A percentile compares a stretch with the other conserved stretches of the same genome.
Conservation (phyloP, 2,329 filamentous ascomycete species). For the Clarireedia hainanense region DNA sequence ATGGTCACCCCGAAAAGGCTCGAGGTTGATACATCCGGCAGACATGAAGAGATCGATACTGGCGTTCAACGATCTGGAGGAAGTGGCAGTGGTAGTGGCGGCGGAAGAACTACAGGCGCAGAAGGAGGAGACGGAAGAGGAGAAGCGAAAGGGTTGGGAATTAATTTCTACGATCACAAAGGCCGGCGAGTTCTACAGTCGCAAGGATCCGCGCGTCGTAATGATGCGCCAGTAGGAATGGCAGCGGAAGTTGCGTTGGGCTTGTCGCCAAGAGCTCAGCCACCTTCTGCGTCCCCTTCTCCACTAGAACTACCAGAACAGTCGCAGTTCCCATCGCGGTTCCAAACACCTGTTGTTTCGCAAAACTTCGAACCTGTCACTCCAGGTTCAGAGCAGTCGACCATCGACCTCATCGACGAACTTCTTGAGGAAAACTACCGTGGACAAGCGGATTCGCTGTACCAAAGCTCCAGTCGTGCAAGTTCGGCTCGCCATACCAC, state of each 20-base stretch:
- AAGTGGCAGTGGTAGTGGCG: too few relatives aligned
- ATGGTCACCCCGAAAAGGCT: neutral
- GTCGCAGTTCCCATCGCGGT: too few relatives aligned
- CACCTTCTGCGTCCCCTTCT: neutral
- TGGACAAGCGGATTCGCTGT: constrained; percentile 19
- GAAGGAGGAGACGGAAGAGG: too few relatives aligned
- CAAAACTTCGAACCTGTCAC: neutral
- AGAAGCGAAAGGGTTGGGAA: constrained; percentile 6
- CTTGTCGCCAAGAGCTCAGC: neutral
- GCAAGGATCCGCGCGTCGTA: neutral
- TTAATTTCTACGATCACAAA: constrained; percentile 14
- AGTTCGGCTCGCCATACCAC: neutral
- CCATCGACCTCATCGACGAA: constrained; percentile 15
- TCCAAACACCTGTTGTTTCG: neutral
- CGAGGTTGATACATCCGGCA: neutral
- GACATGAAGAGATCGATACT: neutral
- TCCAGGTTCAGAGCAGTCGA: neutral
- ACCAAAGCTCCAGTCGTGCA: constrained; percentile 9
- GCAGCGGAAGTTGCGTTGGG: neutral
- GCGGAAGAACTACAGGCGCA: too few relatives aligned
- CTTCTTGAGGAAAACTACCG: constrained; percentile 21
- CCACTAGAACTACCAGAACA: too few relatives aligned
- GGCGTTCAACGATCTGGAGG: neutral
- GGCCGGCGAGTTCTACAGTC: neutral
- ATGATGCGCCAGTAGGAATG: neutral